These are phyloP conservation scores for Neonectria ditissima DNA, from an alignment of 2,329 filamentous ascomycete species.

Conservation along the genomic window DNA sequence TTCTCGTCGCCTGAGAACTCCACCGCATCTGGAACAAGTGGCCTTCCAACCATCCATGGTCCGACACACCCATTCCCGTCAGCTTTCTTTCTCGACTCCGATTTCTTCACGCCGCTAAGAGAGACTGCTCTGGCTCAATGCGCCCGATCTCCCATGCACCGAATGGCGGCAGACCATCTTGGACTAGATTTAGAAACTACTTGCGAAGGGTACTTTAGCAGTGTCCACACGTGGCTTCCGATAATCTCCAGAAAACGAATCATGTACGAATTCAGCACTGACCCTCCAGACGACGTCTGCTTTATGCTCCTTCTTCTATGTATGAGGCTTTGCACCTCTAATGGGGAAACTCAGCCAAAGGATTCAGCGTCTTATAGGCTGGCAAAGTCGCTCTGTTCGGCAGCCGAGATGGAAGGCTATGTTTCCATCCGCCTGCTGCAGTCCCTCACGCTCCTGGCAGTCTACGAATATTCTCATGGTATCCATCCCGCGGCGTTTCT, in stretches of 20 bases:
- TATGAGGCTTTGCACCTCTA: slow-evolving; percentile 32
- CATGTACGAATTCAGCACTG: not conserved
- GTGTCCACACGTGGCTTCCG: slow-evolving; percentile 32
- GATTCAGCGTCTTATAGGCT: slow-evolving; percentile 25
- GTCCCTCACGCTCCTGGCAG: slow-evolving; percentile 25
- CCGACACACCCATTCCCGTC: slow-evolving; percentile 15
- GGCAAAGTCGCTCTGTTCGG: slow-evolving; percentile 23
- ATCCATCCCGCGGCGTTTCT: slow-evolving; percentile 38
- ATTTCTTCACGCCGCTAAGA: slow-evolving; percentile 20
- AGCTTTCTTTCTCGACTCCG: slow-evolving; percentile 32
- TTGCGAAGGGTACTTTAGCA: slow-evolving; percentile 25
- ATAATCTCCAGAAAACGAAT: slow-evolving; percentile 35
- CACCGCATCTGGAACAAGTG: too few species aligned
- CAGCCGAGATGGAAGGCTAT: slow-evolving; percentile 25
- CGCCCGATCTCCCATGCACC: not conserved
- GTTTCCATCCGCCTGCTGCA: slow-evolving; percentile 33
- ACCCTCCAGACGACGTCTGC: not conserved
- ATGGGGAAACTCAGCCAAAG: not conserved
- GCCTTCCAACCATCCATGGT: not conserved
- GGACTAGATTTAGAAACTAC: not conserved
- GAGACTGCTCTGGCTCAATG: slow-evolving; percentile 8
- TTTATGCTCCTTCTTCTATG: slow-evolving; percentile 31
- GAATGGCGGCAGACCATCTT: slow-evolving; percentile 5
- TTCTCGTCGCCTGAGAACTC: not conserved
- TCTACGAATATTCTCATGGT: slow-evolving; percentile 30